These are phyloP conservation scores for Monosporozyma yasuniensis DNA, from an alignment of 805 yeast species.

Conservation along the genomic window DNA sequence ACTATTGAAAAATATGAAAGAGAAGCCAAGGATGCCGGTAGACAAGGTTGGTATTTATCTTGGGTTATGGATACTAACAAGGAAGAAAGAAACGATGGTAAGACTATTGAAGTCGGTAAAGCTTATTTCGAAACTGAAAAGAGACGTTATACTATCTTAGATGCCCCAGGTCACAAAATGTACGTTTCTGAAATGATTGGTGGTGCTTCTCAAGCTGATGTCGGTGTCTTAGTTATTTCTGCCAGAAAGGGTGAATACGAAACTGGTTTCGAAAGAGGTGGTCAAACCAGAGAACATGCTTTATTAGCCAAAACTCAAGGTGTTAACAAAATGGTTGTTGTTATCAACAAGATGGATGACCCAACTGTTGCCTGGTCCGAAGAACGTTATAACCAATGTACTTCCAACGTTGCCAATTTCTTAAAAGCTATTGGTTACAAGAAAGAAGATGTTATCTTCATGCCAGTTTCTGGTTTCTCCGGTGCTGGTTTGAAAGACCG, in stretches of 20 bases:
- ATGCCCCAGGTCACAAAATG: conserved; percentile 99
- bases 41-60: conserved; percentile 98
- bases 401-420: conserved; percentile 64
- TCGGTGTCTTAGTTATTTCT: conserved; percentile 91
- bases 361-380: conserved; percentile 94
- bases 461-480: conserved; percentile 98
- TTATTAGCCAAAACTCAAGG: conserved; percentile 97
- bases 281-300: conserved; percentile 98
- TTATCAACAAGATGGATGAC: conserved; percentile 97
- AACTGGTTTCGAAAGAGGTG: conserved; percentile 98
- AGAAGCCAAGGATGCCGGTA: conserved; percentile 98
- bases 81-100: conserved; percentile 98
- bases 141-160: conserved; percentile 94
- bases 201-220: conserved; percentile 99
- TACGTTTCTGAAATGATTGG: conserved; percentile 99
- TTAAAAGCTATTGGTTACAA: conserved; percentile 85
- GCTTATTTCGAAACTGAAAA: conserved; percentile 96
- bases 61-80: conserved; percentile 99
- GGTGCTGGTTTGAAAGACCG: conserved; percentile 95
- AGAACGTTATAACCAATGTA: conserved; percentile 94
- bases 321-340: conserved; percentile 87
- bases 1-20: conserved; percentile 96
- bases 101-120: conserved; percentile 97
- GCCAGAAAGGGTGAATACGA: conserved; percentile 99
- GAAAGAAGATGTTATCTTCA: conserved; percentile 76